A percentile compares a stretch with the other conserved stretches of the same genome.
These are phyloP conservation scores for Colletotrichum sp. DNA, from an alignment of 2,329 filamentous ascomycete species.

Conservation along the genomic window DNA sequence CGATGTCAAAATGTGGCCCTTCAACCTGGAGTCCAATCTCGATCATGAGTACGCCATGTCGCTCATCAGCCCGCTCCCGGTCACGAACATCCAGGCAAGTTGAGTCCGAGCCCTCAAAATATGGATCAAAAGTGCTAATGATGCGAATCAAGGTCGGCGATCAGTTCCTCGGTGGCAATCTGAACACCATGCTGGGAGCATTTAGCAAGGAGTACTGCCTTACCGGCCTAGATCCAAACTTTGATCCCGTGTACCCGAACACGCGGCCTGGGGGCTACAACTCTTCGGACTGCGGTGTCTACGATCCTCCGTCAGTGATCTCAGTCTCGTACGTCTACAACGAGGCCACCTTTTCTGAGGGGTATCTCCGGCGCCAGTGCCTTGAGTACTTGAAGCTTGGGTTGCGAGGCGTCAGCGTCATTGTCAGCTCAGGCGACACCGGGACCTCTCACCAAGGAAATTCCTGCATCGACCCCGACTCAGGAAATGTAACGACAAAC, in stretches of 20 bases:
- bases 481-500: slow-evolving; percentile 18
- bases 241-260: not conserved
- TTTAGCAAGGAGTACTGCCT: not conserved
- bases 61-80: not conserved
- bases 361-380: slow-evolving; percentile 48
- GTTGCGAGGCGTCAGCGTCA: slow-evolving; percentile 38
- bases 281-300: not conserved
- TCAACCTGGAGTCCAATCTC: slow-evolving; percentile 2
- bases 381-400: slow-evolving; percentile 49
- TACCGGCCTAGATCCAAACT: not conserved
- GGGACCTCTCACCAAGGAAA: slow-evolving; percentile 25
- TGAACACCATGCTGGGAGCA: not conserved
- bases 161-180: not conserved
- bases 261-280: not conserved
- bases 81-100: not conserved
- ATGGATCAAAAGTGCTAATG: not conserved
- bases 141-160: not conserved
- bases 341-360: slow-evolving; percentile 13
- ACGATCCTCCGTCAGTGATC: not conserved
- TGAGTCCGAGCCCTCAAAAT: not conserved
- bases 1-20: not conserved
- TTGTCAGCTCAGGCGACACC: slow-evolving; percentile 42
- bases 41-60: not conserved
- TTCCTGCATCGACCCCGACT: not conserved
- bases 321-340: not conserved